These are phyloP conservation scores for Przewalskia tangutica DNA, from an alignment of 257 asterid genomes.

Conservation along the genomic window DNA sequence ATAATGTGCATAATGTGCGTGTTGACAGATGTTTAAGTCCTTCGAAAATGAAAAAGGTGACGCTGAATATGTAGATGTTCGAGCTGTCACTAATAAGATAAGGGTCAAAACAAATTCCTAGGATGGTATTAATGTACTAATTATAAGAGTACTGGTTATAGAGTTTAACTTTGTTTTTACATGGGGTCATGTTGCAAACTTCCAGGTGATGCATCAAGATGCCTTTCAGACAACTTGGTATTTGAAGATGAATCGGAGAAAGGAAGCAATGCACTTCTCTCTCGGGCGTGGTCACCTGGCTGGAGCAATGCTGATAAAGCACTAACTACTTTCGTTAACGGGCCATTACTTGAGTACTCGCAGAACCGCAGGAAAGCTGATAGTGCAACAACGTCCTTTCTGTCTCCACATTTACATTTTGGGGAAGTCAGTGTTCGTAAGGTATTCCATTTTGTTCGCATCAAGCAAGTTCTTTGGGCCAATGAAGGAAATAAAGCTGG, in stretches of 20 bases:
- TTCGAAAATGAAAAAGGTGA: neutral
- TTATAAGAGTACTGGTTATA: neutral
- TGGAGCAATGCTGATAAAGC: conserved; percentile 94
- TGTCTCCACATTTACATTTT: conserved; percentile 85
- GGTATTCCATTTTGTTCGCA: conserved; percentile 76
- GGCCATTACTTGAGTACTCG: conserved; percentile 71
- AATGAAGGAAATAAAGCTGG: conserved; percentile 82
- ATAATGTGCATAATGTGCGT: neutral
- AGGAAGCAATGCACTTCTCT: conserved; percentile 91
- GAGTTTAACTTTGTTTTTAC: neutral
- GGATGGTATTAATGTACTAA: neutral
- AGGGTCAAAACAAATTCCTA: neutral
- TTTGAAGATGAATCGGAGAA: conserved; percentile 86
- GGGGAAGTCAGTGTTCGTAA: conserved; percentile 89
- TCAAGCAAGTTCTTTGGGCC: conserved; percentile 82
- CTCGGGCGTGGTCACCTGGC: conserved; percentile 94
- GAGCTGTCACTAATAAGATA: neutral
- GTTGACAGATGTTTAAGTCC: neutral
- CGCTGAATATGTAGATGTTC: neutral
- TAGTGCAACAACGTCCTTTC: conserved; percentile 88
- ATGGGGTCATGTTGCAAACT: neutral
- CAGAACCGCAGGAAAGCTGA: conserved; percentile 85
- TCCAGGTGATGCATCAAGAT: conserved; percentile 59
- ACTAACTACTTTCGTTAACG: conserved; percentile 60
- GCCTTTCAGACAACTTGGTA: conserved; percentile 41